A percentile compares a stretch with the other conserved stretches of the same genome.
Evolutionary conservation across 1,284 basidiomycete genomes (phyloP).

Genomic region (Cryptococcus deneoformans): DNA sequence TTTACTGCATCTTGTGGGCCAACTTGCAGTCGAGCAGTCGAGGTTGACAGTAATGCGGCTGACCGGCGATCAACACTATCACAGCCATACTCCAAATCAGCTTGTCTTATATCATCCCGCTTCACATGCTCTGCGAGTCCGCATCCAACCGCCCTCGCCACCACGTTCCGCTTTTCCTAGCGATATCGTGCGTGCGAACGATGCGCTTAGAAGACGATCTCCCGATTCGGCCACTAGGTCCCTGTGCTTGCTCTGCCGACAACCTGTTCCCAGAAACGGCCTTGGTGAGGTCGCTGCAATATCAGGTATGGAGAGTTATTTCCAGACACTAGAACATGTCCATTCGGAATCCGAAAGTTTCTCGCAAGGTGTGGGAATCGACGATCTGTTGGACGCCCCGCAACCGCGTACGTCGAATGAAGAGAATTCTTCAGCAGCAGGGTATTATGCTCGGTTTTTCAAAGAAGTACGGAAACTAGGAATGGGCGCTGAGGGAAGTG

Average conservation of each 20-base stretch:
- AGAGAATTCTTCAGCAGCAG: constrained; percentile 43
- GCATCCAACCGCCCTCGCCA: constrained; percentile 35
- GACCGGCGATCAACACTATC: neutral
- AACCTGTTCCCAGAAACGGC: neutral
- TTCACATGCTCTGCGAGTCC: constrained; percentile 76
- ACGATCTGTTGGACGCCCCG: neutral
- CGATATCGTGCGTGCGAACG: neutral
- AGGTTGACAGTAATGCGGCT: neutral
- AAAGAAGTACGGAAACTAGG: constrained; percentile 80
- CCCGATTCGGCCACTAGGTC: neutral
- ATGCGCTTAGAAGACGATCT: neutral
- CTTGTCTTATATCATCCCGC: constrained; percentile 84
- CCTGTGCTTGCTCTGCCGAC: neutral
- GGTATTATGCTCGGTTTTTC: constrained; percentile 69
- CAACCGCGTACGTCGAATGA: constrained; percentile 15
- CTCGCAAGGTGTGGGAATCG: constrained; percentile 19
- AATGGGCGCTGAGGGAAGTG: constrained; percentile 88
- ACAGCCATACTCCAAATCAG: constrained; percentile 64
- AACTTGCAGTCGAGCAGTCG: neutral
- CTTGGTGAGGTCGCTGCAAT: neutral
- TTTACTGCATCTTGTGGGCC: neutral
- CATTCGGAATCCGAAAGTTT: constrained; percentile 41
- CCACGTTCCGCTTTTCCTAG: neutral
- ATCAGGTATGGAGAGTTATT: constrained; percentile 24
- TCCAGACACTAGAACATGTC: constrained; percentile 41